Base-by-base conservation (phyloP, 805 yeast genomes). In the Maudiozyma barnettii region DNA sequence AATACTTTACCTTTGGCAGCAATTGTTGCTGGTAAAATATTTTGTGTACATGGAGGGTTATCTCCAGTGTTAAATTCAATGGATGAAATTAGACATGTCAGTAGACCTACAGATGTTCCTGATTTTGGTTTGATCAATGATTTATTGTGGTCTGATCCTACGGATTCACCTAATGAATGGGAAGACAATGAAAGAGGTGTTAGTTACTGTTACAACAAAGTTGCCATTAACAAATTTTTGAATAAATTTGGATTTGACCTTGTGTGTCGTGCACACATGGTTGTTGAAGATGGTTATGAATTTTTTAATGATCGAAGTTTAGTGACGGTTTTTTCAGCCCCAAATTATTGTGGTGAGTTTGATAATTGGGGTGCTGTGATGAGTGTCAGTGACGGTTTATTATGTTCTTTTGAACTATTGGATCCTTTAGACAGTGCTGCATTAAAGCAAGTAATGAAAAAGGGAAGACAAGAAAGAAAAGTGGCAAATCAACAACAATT, bases 321-420 rank as follows among this genome's bases (percentile, higher is more conserved):
- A 48, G 93, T 85, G 1, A 85, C 95, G 0, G 80, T 85, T 1
- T 85, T 85, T 57, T 77, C 82, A 51, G 95, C 93, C 4, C 95
- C 95, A 3, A 85, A 85, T 60, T 85, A 70, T 39, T 70, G 70
- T 54, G 68, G 75, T 39, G 75, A 71, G 50, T 71, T 71, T 43
- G 74, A 89, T 63, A 88, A 88, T 59, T 88, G 96, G 96, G 96
- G 96, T 21, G 99, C 99, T 2, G 97, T 91, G 5, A 91, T 91
- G 98, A 82, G 95, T 56, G 98, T 91, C 14, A 79, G 87, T 52
- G 96, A 91, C 53, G 97, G 91, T 57, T 73, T 91, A 54, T 71
- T 93, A 48, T 91, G 99, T 66, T 83, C 93, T 51, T 91, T 91
- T 66, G 99, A 91, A 65, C 75, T 91, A 46, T 72, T 91, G 49